These are phyloP conservation scores for Wickerhamomyces pijperi DNA, from an alignment of 805 yeast genomes.

Conservation along the genomic window DNA sequence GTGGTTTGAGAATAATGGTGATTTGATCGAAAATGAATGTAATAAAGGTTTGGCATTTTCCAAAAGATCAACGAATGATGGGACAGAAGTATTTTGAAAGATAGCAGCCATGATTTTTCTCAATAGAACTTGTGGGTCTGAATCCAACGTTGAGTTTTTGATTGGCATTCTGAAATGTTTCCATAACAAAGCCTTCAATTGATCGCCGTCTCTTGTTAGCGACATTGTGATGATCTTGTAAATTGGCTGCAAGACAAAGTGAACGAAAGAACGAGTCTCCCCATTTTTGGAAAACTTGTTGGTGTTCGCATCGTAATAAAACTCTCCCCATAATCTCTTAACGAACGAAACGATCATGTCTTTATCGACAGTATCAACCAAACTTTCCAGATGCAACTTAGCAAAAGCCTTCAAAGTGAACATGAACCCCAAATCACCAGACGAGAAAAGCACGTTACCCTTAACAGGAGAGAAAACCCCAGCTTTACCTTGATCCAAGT, in stretches of 20 bases:
- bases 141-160: slow-evolving; percentile 26
- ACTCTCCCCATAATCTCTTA: slow-evolving; percentile 67
- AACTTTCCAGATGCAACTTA: slow-evolving; percentile 25
- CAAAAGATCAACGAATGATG: slow-evolving; percentile 32
- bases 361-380: slow-evolving; percentile 14
- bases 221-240: slow-evolving; percentile 63
- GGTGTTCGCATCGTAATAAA: slow-evolving; percentile 32
- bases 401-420: slow-evolving; percentile 66
- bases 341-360: slow-evolving; percentile 31
- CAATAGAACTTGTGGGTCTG: slow-evolving; percentile 52
- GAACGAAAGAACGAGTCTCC: slow-evolving; percentile 24
- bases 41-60: slow-evolving; percentile 48
- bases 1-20: slow-evolving; percentile 21
- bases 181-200: slow-evolving; percentile 33
- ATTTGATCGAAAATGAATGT: too few species aligned
- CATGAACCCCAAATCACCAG: slow-evolving; percentile 47
- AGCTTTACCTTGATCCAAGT: slow-evolving; percentile 10
- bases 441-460: slow-evolving; percentile 67
- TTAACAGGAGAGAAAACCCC: slow-evolving; percentile 41
- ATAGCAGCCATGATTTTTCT: slow-evolving; percentile 39
- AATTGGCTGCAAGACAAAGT: slow-evolving; percentile 69
- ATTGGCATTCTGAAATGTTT: slow-evolving; percentile 35
- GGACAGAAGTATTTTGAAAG: too few species aligned
- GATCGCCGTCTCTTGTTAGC: slow-evolving; percentile 37
- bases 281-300: slow-evolving; percentile 32